Conservation (phyloP, 768 basidiomycete species). For the Pulveroboletus frians region DNA sequence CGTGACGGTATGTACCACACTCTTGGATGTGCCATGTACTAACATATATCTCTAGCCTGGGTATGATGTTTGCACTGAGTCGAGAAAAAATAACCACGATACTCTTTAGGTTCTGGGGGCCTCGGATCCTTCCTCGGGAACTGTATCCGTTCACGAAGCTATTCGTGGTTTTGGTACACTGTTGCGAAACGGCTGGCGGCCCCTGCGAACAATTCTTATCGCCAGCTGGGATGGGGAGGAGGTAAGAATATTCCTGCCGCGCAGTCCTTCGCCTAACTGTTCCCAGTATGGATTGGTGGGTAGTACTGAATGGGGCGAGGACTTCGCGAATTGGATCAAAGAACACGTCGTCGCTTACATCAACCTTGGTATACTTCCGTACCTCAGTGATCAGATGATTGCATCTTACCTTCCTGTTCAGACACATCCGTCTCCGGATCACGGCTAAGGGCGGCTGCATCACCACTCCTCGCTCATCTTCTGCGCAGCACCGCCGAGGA, state of each 20-base stretch:
- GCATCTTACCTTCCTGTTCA: slow-evolving; percentile 30
- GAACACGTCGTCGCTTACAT: slow-evolving; percentile 83
- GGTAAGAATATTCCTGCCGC: slow-evolving; percentile 28
- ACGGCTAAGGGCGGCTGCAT: slow-evolving; percentile 48
- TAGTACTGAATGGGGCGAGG: slow-evolving; percentile 92
- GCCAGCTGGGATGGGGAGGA: slow-evolving; percentile 82
- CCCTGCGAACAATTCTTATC: slow-evolving; percentile 65
- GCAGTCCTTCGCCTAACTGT: neutral
- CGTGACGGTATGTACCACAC: slow-evolving; percentile 62
- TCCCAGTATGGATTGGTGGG: slow-evolving; percentile 67
- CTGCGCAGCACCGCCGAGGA: slow-evolving; percentile 62
- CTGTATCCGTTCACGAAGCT: slow-evolving; percentile 50
- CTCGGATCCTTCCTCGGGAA: slow-evolving; percentile 52
- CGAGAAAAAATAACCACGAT: neutral
- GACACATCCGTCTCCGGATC: slow-evolving; percentile 55
- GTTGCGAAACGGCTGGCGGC: slow-evolving; percentile 57
- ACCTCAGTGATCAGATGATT: slow-evolving; percentile 26
- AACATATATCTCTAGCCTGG: slow-evolving; percentile 18
- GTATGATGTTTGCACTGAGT: slow-evolving; percentile 7
- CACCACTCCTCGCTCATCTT: slow-evolving; percentile 80
- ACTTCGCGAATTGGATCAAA: slow-evolving; percentile 77
- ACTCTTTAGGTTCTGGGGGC: slow-evolving; percentile 43
- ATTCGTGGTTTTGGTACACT: slow-evolving; percentile 52
- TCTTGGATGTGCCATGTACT: slow-evolving; percentile 1
- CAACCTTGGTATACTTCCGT: slow-evolving; percentile 53